These are phyloP conservation scores for Aspergillus funiculosus DNA, from an alignment of 495 filamentous ascomycete genomes.

Conservation along the genomic window DNA sequence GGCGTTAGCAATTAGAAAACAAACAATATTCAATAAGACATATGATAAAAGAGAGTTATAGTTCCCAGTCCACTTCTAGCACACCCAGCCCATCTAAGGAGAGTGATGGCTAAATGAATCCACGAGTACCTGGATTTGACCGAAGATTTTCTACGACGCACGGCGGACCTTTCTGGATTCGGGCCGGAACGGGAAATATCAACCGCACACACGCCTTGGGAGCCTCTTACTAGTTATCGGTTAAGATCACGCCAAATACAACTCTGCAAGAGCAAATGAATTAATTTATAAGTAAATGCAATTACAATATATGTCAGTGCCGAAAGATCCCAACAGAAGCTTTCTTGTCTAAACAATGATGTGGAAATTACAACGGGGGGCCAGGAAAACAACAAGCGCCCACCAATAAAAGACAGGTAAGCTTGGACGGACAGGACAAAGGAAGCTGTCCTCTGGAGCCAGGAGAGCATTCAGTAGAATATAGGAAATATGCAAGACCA, in stretches of 20 bases:
- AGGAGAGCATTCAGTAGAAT: constrained; percentile 23
- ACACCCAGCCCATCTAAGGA: too few species aligned
- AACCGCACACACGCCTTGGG: too few species aligned
- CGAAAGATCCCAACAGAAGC: not conserved
- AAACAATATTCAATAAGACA: constrained; percentile 1
- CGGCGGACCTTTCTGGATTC: constrained; percentile 17
- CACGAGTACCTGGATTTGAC: constrained; percentile 2
- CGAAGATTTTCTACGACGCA: constrained; percentile 12
- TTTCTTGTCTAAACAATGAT: constrained; percentile 14
- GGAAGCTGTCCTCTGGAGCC: constrained; percentile 17
- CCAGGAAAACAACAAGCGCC: constrained; percentile 12
- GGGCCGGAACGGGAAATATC: constrained; percentile 22
- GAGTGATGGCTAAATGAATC: too few species aligned
- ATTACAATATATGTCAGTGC: too few species aligned
- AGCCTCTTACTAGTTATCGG: too few species aligned
- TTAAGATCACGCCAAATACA: not conserved
- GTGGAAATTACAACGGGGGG: constrained; percentile 12
- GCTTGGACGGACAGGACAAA: constrained; percentile 12
- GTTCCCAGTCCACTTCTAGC: too few species aligned
- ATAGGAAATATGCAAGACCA: constrained; percentile 29
- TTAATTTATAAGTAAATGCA: too few species aligned
- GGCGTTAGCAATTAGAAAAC: constrained; percentile 9
- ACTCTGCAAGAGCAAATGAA: too few species aligned
- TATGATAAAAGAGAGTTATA: not conserved
- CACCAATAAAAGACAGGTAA: constrained; percentile 12